Evolutionary conservation across 495 filamentous ascomycete species (phyloP), one percentile per base, ranked within the genome.

Genomic region (Podospora comata): DNA sequence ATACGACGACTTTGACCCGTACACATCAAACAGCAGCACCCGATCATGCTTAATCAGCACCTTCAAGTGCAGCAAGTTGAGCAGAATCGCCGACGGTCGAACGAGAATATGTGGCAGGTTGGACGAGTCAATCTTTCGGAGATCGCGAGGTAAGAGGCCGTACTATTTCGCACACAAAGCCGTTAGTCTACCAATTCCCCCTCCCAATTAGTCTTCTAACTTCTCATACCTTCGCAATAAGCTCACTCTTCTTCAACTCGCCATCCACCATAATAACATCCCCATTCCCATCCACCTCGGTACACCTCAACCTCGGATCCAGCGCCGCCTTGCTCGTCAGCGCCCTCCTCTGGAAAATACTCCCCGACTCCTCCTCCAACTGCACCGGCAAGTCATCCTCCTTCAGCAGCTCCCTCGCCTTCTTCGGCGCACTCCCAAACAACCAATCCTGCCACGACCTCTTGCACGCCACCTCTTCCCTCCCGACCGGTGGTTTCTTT

Each of bases 41-140:
- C 93, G 90, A 72, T 99, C 91, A 48, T 92, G 86, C 78, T 97
- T 97, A 75, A 99, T 97, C 15, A 99, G 84, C 26, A 96, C 93
- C 26, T 94, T 90, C 30, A 99, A 84, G 75, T 99, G 95, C 15
- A 99, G 86, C 19, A 99, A 85, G 72, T 97, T 98, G 73, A 99
- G 91, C 0, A 99, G 84, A 67, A 99, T 98, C 11, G 95, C 93
- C 54, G 90, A 93, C 30, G 93, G 93, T 61, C 95, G 94, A 66
- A 99, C 90, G 64, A 98, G 89, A 62, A 99, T 98, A 71, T 97
- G 92, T 5, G 95, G 95, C n/a, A 99, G 87, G 69, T 96, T 90
- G 62, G 92, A 97, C n/a, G 93, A 96, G 75, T 97, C 95, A 72
- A 98, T 97, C 77, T 99, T 99, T 72, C 95, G 91, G 7, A 99